Base-by-base conservation (phyloP, 164 flowering plant genomes). In the Amborella trichopoda region DNA sequence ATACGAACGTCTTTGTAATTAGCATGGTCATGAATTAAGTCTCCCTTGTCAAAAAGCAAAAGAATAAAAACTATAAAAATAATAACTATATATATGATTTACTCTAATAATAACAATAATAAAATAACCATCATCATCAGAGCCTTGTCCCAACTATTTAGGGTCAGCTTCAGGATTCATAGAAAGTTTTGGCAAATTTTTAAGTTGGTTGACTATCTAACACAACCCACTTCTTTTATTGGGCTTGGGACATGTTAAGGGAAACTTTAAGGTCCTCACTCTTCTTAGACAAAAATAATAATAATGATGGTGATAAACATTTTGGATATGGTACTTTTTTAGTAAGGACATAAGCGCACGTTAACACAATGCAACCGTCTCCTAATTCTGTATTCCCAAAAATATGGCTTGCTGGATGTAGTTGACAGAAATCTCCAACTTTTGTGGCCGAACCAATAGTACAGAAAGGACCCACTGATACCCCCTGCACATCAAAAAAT, bases 371-470 rank as follows among this genome's bases (percentile, higher is more conserved):
- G 63, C 96, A 86, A 27, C 25, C 52, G 14, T 81, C 73, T 39
- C 98, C 96, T 44, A 90, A n/a, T 49, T 71, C 72, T n/a, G 96
- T 78, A 48, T 75, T 60, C 23, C 98, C 98, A 65, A 75, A 83
- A 21, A 90, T 54, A 64, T 90, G 94, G 71, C 93, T 79, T 20
- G 81, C 81, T 4, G 94, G 84, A 63, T 76, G 61, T 39, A 86
- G 48, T 36, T 69, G 59, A 52, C 98, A 87, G 21, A 68, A 74
- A 67, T 70, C 62, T 44, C 99, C 96, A 36, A 91, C 60, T 69
- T 70, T 84, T 6, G 58, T 90, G 23, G 61, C 66, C 16, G 85
- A 59, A 3, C 96, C 94, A 63, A 87, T 68, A 0, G 90, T 72
- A 56, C 99, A 87, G 57, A 78, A 87, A 3, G 96, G 88, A 40